Evolutionary conservation across 2,329 filamentous ascomycete species (phyloP), one percentile per base, ranked within the genome.

Genomic region (Nannizziopsis arthrosporioides): DNA sequence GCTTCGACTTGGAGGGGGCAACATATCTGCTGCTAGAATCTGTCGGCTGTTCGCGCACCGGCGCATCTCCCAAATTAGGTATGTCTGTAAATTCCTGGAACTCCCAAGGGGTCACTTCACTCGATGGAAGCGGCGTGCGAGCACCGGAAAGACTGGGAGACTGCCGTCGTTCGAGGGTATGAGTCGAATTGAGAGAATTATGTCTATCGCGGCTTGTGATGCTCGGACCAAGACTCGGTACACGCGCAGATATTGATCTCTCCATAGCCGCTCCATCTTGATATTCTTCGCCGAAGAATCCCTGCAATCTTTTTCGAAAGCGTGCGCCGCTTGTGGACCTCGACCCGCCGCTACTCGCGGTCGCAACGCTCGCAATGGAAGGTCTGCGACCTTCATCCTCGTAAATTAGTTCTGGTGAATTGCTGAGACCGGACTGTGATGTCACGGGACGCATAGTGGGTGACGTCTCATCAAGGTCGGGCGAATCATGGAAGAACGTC

Each of bases 21-120:
- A 27, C 9, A 19, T 47, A 46, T 55, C 83, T 80, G 61, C 77
- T 78, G 64, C 87, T 83, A 39, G 79, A 77, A 9, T 81, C 81
- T 36, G 77, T 78, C 53, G 85, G 77, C 51, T 77, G 79, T 56
- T 81, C 75, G 60, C 82, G 77, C 46, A 89, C 80, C 27, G 84
- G 85, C 39, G 84, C 84, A 65, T 88, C 84, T 51, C 84, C 85
- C 68, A 82, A 85, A 55, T 80, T 78, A 40, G 78, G 78, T 59
- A 88, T 85, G 61, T 89, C 84, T 80, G 85, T 78, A 55, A 77
- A 77, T 62, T 92, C 86, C 67, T 96, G 92, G 63, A 92, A 96
- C 53, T 94, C 76, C 75, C 94, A 98, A n/a, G 92, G 92, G 35
- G 94, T 92, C 50, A 98, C 88, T 67, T 96, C 90, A 60, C 86